Evolutionary conservation across 805 yeast species (phyloP).

Genomic region (Myxozyma lipomycoides): DNA sequence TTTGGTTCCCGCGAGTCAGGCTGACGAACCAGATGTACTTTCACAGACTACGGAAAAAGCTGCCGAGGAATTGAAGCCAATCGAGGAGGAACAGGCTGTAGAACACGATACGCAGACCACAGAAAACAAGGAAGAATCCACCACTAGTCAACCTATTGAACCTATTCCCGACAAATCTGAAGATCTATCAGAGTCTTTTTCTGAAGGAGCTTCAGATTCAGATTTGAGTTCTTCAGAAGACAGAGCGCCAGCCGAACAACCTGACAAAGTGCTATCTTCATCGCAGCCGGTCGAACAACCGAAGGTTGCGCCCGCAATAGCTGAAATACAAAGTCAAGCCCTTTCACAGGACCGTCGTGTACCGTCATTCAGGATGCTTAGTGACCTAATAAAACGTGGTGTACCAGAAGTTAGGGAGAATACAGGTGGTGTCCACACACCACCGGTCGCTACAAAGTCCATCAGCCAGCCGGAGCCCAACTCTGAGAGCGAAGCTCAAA

Average conservation of each 20-base stretch:
- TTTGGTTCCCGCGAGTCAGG: neutral
- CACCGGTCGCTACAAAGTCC: neutral
- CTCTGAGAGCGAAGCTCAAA: no score
- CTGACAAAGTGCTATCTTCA: neutral
- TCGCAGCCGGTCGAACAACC: neutral
- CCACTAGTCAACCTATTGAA: neutral
- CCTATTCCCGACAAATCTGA: neutral
- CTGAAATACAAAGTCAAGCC: neutral
- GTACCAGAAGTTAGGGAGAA: slow-evolving; percentile 26
- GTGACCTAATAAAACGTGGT: slow-evolving; percentile 21
- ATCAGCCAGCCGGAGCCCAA: neutral
- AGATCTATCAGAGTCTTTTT: neutral
- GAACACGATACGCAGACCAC: neutral
- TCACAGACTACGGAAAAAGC: neutral
- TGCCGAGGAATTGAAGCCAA: neutral
- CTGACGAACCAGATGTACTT: neutral
- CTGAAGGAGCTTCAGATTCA: neutral
- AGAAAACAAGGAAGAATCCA: neutral
- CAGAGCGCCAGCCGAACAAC: slow-evolving; percentile 3
- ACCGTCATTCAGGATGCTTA: slow-evolving; percentile 23
- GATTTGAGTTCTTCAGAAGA: neutral
- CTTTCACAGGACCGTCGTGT: slow-evolving; percentile 10
- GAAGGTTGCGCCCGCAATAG: neutral
- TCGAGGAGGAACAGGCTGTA: neutral
- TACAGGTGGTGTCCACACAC: slow-evolving; percentile 13